Conservation (phyloP, 805 yeast species). For the Metschnikowia arizonensis region DNA sequence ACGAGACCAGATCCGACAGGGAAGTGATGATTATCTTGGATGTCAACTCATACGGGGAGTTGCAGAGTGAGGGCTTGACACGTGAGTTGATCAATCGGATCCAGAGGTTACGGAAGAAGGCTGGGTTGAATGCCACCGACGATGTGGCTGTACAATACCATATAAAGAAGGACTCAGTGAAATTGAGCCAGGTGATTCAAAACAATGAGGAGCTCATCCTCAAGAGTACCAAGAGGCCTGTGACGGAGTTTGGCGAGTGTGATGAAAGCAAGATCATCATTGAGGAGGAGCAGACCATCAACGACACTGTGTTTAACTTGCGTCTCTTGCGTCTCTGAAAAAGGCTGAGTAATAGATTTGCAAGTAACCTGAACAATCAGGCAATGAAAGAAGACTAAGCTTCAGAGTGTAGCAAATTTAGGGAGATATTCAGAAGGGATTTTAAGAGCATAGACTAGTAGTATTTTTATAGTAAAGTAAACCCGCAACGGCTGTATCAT, state of each 20-base stretch:
- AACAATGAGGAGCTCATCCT: constrained; percentile 64
- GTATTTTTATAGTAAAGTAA: too few relatives aligned
- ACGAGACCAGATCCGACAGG: constrained; percentile 81
- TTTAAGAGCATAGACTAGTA: too few relatives aligned
- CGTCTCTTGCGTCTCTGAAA: constrained; percentile 64
- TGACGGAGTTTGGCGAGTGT: constrained; percentile 45
- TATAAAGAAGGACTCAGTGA: constrained; percentile 61
- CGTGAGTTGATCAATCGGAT: constrained; percentile 96
- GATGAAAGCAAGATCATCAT: constrained; percentile 45
- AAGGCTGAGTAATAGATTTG: too few relatives aligned
- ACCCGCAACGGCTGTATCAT: too few relatives aligned
- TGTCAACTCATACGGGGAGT: constrained; percentile 78
- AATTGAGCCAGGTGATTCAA: constrained; percentile 55
- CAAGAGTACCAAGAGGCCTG: constrained; percentile 71
- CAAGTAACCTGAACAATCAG: too few relatives aligned
- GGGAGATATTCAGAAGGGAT: too few relatives aligned
- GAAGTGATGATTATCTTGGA: constrained; percentile 90
- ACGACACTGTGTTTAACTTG: constrained; percentile 73
- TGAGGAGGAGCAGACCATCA: constrained; percentile 78
- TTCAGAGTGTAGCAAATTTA: too few relatives aligned
- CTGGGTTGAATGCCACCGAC: constrained; percentile 90
- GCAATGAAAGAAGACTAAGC: too few relatives aligned
- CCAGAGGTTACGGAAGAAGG: constrained; percentile 95
- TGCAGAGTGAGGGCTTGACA: constrained; percentile 90
- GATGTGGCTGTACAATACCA: constrained; percentile 85